Base-by-base conservation (phyloP, 1,284 basidiomycete genomes). In the Vanrija humicola region DNA sequence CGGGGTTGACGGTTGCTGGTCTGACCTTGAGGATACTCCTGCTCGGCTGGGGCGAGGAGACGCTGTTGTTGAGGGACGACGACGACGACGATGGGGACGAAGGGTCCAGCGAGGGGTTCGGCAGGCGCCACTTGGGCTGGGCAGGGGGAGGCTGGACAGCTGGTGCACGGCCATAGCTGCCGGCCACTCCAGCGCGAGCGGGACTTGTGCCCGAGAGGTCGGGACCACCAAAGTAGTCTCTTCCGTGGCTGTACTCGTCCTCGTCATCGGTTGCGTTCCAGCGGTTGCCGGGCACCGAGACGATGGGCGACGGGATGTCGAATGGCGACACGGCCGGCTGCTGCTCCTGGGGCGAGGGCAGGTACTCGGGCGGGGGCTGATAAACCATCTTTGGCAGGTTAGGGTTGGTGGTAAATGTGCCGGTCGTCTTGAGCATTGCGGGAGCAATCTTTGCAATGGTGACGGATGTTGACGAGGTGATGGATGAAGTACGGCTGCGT, bases 381-480 rank as follows among this genome's bases (percentile, higher is more conserved):
- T 91, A 92, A 4, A 90, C 85, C 59, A 90, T 81, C 18, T 77
- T 77, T 3, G 81, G 79, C 59, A 77, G 73, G 7, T 69, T 55
- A 19, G 79, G 78, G 49, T 69, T 70, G 54, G 51, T 59, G 26
- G 48, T 47, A 50, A 49, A 61, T n/a, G 52, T 52, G 2, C 61
- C 71, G 45, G 75, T 70, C 4, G 89, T 90, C 80, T 98, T 98
- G 65, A 98, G 82, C 45, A 90, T 83, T 1, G 95, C 94, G 0
- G 95, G 95, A 0, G 93, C 88, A 61, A 98, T 94, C 46, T 91
- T 88, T 14, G 92, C 93, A 61, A 98, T 98, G 6, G 92, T 95
- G 59, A 90, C 81, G 55, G 70, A 73, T 6, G 67, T 66, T 47
- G 16, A 12, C 70, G 73, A 46, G 66, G 65, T 28, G 49, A 60